Percentiles rank a stretch among this genome's conserved stretches.
Evolutionary conservation across 2,329 filamentous ascomycete species (phyloP).

Genomic region (Chlorencoelia australis): DNA sequence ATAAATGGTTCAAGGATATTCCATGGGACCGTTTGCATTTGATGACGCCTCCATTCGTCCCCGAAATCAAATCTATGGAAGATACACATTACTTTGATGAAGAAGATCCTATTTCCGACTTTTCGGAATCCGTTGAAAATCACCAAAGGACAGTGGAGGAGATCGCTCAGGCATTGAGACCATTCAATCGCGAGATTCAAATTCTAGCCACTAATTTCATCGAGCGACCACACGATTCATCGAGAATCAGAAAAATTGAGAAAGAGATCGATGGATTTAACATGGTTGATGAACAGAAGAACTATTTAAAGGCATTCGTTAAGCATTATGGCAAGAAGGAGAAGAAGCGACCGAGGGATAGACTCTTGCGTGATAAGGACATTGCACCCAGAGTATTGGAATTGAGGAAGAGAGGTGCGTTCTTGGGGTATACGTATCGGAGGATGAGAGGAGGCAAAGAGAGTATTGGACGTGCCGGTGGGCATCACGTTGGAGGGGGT

Average conservation of each 20-base stretch:
- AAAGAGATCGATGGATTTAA: slow-evolving; percentile 26
- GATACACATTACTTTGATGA: slow-evolving; percentile 90
- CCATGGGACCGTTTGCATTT: slow-evolving; percentile 68
- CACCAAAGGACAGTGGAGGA: slow-evolving; percentile 17
- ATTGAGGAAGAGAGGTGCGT: slow-evolving; percentile 71
- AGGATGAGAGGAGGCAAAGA: slow-evolving; percentile 30
- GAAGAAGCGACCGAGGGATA: slow-evolving; percentile 74
- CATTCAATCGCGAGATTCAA: slow-evolving; percentile 27
- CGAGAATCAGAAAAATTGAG: slow-evolving; percentile 23
- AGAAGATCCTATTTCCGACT: slow-evolving; percentile 60
- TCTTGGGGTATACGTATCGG: slow-evolving; percentile 82
- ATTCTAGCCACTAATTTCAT: slow-evolving; percentile 24
- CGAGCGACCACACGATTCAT: slow-evolving; percentile 24
- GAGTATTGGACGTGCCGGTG: slow-evolving; percentile 4
- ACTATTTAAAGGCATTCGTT: slow-evolving; percentile 26
- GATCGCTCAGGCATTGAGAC: slow-evolving; percentile 23
- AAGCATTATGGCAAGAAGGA: slow-evolving; percentile 41
- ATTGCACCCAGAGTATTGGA: slow-evolving; percentile 62
- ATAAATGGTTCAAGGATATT: slow-evolving; percentile 75
- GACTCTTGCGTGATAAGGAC: slow-evolving; percentile 63
- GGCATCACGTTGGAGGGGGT: slow-evolving; percentile 4
- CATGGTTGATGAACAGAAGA: slow-evolving; percentile 26
- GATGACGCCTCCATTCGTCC: slow-evolving; percentile 68
- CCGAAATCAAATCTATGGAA: slow-evolving; percentile 54
- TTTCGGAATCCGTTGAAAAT: slow-evolving; percentile 35